Percentiles rank a stretch among this genome's conserved stretches.
Conservation (phyloP, 257 asterid species). For the Solanum etuberosum region DNA sequence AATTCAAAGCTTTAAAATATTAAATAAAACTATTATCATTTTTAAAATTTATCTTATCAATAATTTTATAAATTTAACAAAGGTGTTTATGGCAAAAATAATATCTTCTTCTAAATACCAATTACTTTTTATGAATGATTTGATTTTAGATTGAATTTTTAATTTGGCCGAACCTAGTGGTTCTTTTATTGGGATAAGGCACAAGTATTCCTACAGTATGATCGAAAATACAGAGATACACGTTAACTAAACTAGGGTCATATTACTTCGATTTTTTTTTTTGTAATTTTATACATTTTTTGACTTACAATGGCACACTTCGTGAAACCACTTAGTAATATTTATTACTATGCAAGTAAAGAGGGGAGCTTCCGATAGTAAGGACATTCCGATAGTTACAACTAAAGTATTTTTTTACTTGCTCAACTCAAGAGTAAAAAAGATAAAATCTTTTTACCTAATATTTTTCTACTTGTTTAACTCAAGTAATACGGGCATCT, state of each 20-base stretch:
- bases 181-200: not conserved
- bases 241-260: too few relatives aligned
- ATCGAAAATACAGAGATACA: too few relatives aligned
- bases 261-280: rapidly evolving
- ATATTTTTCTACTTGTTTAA: not conserved
- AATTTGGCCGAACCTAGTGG: not conserved
- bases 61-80: too few relatives aligned
- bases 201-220: too few relatives aligned
- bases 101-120: not conserved
- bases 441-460: too few relatives aligned
- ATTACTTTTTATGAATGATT: not conserved
- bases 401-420: not conserved
- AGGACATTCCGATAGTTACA: not conserved
- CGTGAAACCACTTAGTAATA: too few relatives aligned
- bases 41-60: not conserved
- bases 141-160: not conserved
- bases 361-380: not conserved
- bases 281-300: too few relatives aligned
- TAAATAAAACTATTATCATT: not conserved
- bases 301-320: too few relatives aligned
- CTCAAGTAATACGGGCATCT: too few relatives aligned
- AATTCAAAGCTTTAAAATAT: too few relatives aligned
- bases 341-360: too few relatives aligned
- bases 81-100: not conserved
- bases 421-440: not conserved